Percentiles rank a stretch among this genome's conserved stretches.
Conservation (phyloP, 2,329 filamentous ascomycete genomes). For the Xylariomycetidae sp. region DNA sequence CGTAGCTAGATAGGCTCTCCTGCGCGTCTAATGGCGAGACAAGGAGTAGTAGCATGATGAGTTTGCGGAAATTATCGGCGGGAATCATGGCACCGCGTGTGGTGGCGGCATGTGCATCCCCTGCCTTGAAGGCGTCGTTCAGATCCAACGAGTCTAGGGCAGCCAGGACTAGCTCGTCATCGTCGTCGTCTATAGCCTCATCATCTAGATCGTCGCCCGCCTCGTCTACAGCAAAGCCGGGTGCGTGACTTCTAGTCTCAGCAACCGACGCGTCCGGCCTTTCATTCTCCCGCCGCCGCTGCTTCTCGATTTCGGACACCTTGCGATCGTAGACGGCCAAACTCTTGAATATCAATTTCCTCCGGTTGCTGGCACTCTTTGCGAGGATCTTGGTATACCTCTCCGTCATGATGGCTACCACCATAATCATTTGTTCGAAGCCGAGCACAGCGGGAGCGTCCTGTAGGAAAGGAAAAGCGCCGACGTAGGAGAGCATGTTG, state of each 20-base stretch:
- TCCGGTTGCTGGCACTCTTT: constrained; percentile 51
- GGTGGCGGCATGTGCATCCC: constrained; percentile 37
- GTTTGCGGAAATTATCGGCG: constrained; percentile 65
- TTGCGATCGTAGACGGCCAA: constrained; percentile 66
- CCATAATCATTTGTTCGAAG: constrained; percentile 66
- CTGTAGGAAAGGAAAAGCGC: constrained; percentile 67
- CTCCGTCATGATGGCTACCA: constrained; percentile 68
- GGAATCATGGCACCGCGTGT: constrained; percentile 66
- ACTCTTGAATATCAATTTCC: constrained; percentile 65
- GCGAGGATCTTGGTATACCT: constrained; percentile 61
- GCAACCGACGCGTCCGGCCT: constrained; percentile 5
- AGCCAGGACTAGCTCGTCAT: constrained; percentile 62
- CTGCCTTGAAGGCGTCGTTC: constrained; percentile 54
- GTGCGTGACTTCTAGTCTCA: constrained; percentile 14
- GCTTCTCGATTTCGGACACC: constrained; percentile 30
- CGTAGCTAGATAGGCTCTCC: constrained; percentile 59
- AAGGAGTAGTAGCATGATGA: constrained; percentile 66
- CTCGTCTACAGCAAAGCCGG: constrained; percentile 44
- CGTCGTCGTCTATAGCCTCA: constrained; percentile 41
- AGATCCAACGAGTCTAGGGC: constrained; percentile 66
- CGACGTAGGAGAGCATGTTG: constrained; percentile 66
- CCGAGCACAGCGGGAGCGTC: constrained; percentile 67
- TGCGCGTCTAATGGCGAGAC: constrained; percentile 61
- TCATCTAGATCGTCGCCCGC: constrained; percentile 37
- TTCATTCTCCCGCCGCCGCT: constrained; percentile 7